Conservation (phyloP, 208 protist species). For the Giardia duodenalis region DNA sequence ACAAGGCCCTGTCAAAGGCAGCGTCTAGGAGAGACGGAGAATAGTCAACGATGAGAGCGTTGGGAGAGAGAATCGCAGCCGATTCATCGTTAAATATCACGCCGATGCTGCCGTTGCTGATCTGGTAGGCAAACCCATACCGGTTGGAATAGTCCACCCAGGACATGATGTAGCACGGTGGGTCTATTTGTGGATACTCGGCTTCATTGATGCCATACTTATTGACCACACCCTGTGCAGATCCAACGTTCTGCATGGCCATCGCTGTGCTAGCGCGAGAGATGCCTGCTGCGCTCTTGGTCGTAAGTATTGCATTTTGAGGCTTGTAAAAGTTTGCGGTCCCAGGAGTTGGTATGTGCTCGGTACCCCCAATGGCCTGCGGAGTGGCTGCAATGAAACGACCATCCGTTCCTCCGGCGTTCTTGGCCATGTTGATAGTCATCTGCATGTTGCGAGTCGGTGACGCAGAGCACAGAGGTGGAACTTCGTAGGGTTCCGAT, state of each 20-base stretch:
- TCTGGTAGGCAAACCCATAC: constrained; percentile 26
- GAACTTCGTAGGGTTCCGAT: background rate
- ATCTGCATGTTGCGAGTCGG: background rate
- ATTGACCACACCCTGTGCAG: background rate
- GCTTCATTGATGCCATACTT: background rate
- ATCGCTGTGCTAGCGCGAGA: background rate
- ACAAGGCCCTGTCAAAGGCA: background rate
- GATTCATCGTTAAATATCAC: constrained; percentile 25
- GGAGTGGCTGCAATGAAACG: background rate
- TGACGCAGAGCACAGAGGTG: background rate
- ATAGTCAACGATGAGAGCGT: constrained; percentile 5
- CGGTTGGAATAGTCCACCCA: constrained; percentile 23
- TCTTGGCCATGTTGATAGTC: background rate
- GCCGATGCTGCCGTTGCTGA: constrained; percentile 23
- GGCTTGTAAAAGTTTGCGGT: too few relatives aligned
- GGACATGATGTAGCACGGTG: background rate
- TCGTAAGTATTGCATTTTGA: background rate
- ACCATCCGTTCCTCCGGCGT: background rate
- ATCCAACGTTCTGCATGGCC: background rate
- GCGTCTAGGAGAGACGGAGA: background rate
- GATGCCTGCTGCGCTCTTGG: background rate
- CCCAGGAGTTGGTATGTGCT: background rate
- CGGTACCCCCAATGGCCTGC: background rate
- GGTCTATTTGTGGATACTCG: background rate
- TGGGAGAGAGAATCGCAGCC: background rate